Percentiles rank a stretch among this genome's conserved stretches.
Conservation (phyloP, 306 rosid genomes). For the Lathyrus oleraceus region DNA sequence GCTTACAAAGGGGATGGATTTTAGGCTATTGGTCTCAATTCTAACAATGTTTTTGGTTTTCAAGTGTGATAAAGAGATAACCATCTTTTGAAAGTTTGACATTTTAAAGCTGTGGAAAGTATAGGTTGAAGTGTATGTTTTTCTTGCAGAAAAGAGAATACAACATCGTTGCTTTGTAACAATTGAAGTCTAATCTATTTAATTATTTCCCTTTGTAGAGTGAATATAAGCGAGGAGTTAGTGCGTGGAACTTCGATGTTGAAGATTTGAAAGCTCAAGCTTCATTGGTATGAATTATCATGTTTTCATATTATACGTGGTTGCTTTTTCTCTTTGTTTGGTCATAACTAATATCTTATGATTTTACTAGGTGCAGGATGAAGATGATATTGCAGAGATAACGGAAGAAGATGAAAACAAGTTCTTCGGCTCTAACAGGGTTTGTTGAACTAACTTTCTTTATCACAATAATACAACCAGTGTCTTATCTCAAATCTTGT, state of each 20-base stretch:
- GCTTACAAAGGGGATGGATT: constrained; percentile 15
- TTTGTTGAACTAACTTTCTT: constrained; percentile 24
- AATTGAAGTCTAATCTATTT: constrained; percentile 35
- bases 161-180: constrained; percentile 11
- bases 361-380: constrained; percentile 63
- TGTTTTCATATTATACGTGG: constrained; percentile 11
- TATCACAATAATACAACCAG: constrained; percentile 1
- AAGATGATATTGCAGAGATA: constrained; percentile 66
- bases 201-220: constrained; percentile 54
- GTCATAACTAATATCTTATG: constrained; percentile 28
- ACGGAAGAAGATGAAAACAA: constrained; percentile 68
- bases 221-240: constrained; percentile 98
- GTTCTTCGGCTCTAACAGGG: constrained; percentile 44
- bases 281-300: constrained; percentile 63
- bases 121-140: neutral
- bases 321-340: constrained; percentile 19
- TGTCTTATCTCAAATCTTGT: neutral
- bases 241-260: constrained; percentile 97
- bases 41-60: constrained; percentile 8
- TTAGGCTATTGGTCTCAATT: constrained; percentile 17
- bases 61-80: constrained; percentile 14
- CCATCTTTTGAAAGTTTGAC: constrained; percentile 13
- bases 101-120: constrained; percentile 26
- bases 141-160: constrained; percentile 17
- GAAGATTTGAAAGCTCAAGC: constrained; percentile 98